Evolutionary conservation across 139 green algal genomes (phyloP), one percentile per base, ranked within the genome.

Genomic region (Chlorella sorokiniana): DNA sequence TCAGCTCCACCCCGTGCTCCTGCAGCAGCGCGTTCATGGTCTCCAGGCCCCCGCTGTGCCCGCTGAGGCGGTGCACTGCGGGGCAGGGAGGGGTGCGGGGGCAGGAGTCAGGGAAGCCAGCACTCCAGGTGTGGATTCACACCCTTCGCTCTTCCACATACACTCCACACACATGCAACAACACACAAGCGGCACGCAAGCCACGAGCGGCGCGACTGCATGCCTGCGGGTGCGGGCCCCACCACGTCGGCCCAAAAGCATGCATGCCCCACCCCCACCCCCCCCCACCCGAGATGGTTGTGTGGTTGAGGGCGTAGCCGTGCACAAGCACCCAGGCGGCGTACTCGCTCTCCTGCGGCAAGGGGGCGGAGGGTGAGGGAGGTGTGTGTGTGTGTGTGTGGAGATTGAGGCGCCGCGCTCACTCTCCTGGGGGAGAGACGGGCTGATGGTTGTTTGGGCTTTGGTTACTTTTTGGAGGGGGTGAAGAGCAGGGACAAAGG

Each of bases 261-360:
- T 25, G 48, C 48, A 56, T 25, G 14, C 14, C 48, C 48, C 11
- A 37, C 22, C 37, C 20, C 56, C 6, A 9, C 22, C 25, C 22
- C 5, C 16, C 1, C 68, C 59, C 37, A 56, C 73, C 89, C 2
- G 90, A 79, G 11, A 98, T 73, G 11, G 94, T 92, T 16, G 91
- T 91, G 87, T 97, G 94, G 83, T 98, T 97, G 20, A 97, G 89
- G 3, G 63, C 62, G 72, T 93, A 97, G 44, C 94, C 94, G 69
- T 98, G 90, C 1, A 89, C 91, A 3, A 97, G 85, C 18, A 92
- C 90, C 94, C 94, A 95, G 3, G 91, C 91, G 1, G 91, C 91
- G 62, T 94, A 95, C 81, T 95, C 91, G 48, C 81, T 89, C 64
- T 94, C 91, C 77, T 75, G 77, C 33, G 4, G 33, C 22, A 56